Evolutionary conservation across 176 grass and related monocot species (phyloP), one percentile per base, ranked within the genome.

Genomic region (Aegilops umbellulata): DNA sequence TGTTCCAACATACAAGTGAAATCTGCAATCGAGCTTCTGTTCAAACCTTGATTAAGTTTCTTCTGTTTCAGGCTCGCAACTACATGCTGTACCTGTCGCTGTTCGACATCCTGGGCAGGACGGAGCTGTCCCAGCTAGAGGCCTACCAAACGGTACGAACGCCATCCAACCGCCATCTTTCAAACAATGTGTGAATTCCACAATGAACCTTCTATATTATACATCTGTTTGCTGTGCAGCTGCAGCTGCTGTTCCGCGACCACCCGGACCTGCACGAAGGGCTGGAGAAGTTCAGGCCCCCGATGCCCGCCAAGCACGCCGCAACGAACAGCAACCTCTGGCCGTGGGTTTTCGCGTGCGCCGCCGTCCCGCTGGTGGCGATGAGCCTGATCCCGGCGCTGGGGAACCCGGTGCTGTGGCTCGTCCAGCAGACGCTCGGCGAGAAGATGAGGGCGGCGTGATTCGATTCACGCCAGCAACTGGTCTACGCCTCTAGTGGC

Each of bases 71-170:
- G 93, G 90, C 90, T 25, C 80, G 88, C 20, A 82, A 90, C 27
- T 84, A 82, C 62, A 90, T 78, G 66, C 24, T 95, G 31, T 95
- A 95, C 60, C 81, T 82, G 36, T 90, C 90, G 7, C 38, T 92
- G 41, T 92, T 92, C 22, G 83, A 90, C 65, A 87, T 93, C 80
- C 88, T 95, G 11, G 79, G 88, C 53, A 90, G 84, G 76, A 82
- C 74, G 60, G 93, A 91, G 49, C 44, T 84, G 47, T 85, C 75
- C 31, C 80, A 81, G 29, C 13, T 22, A 1, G 84, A 95, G 66
- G 87, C 65, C 29, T 91, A 95, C 81, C 77, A n/a, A 82, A 41
- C 90, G 74, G 93, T 95, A 73, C 0, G 53, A 20, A 29, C 32
- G 32, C 32, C 32, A 32, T 32, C 32, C 32, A 4, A 5, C 32